Percentiles rank a stretch among this genome's conserved stretches.
Evolutionary conservation across 148 eudicot species (phyloP).

Genomic region (Chenopodium quinoa): DNA sequence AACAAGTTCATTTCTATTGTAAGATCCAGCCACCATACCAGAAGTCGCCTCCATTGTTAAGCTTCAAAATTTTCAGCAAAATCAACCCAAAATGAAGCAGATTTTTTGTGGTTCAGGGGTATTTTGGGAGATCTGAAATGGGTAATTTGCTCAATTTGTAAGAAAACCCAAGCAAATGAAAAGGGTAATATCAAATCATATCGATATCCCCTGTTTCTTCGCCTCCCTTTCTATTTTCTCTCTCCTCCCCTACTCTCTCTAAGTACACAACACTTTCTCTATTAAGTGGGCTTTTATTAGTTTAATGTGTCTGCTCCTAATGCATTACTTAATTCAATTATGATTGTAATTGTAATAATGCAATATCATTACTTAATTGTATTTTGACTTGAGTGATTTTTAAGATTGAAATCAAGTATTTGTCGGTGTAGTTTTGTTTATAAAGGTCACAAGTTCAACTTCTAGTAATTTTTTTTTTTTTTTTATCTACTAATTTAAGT

Average conservation of each 20-base stretch:
- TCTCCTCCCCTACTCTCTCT: conserved; percentile 1
- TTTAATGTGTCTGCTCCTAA: not conserved
- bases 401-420: too few relatives aligned
- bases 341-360: conserved; percentile 22
- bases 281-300: conserved; percentile 15
- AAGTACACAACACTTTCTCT: not conserved
- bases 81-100: not conserved
- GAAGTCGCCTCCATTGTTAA: conserved; percentile 65
- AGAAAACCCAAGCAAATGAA: conserved; percentile 12
- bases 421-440: too few relatives aligned
- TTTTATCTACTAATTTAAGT: too few relatives aligned
- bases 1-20: conserved; percentile 75
- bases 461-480: too few relatives aligned
- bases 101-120: conserved; percentile 14
- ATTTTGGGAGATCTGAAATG: conserved; percentile 26
- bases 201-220: conserved; percentile 8
- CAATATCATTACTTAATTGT: not conserved
- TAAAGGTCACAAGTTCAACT: too few relatives aligned
- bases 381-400: not conserved
- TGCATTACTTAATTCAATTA: not conserved
- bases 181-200: conserved; percentile 13
- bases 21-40: conserved; percentile 94
- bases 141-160: conserved; percentile 20
- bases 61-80: not conserved
- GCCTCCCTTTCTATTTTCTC: conserved; percentile 19